Evolutionary conservation across 768 basidiomycete genomes (phyloP).

Genomic region (Boletus reticuloceps): DNA sequence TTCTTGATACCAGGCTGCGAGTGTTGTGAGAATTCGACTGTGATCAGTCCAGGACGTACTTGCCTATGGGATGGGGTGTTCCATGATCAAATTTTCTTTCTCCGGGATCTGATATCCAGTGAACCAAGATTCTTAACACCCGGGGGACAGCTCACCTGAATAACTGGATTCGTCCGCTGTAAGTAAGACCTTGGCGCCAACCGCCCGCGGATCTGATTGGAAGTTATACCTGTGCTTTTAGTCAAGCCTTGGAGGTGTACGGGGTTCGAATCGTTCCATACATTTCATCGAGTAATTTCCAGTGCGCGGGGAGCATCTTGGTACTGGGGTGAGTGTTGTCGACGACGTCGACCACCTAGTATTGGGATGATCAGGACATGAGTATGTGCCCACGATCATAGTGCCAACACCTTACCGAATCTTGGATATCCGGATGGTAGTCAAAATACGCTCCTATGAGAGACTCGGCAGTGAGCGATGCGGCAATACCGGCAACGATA

Average conservation of each 20-base stretch:
- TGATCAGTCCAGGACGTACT: slow-evolving; percentile 8
- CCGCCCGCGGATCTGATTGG: slow-evolving; percentile 61
- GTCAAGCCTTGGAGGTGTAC: slow-evolving; percentile 10
- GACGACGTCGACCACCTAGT: slow-evolving; percentile 62
- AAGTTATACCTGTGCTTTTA: slow-evolving; percentile 58
- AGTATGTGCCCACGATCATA: neutral
- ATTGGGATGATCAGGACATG: neutral
- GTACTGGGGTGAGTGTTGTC: slow-evolving; percentile 63
- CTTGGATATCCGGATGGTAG: slow-evolving; percentile 64
- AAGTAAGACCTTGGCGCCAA: slow-evolving; percentile 63
- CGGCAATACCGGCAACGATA: neutral
- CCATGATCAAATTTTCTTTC: slow-evolving; percentile 59
- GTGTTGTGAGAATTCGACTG: neutral
- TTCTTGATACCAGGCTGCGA: slow-evolving; percentile 80
- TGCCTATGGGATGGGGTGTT: slow-evolving; percentile 75
- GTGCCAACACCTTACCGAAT: slow-evolving; percentile 47
- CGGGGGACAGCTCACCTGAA: slow-evolving; percentile 40
- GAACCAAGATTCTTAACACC: neutral
- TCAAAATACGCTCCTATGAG: slow-evolving; percentile 61
- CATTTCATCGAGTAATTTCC: slow-evolving; percentile 62
- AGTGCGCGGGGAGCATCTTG: slow-evolving; percentile 46
- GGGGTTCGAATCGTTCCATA: slow-evolving; percentile 28
- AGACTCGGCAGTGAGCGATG: neutral
- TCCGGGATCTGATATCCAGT: slow-evolving; percentile 19
- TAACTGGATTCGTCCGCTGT: slow-evolving; percentile 67